phyloP scores from a whole-genome alignment of 805 yeast species.

The Zygoascus bituminiphila region DNA sequence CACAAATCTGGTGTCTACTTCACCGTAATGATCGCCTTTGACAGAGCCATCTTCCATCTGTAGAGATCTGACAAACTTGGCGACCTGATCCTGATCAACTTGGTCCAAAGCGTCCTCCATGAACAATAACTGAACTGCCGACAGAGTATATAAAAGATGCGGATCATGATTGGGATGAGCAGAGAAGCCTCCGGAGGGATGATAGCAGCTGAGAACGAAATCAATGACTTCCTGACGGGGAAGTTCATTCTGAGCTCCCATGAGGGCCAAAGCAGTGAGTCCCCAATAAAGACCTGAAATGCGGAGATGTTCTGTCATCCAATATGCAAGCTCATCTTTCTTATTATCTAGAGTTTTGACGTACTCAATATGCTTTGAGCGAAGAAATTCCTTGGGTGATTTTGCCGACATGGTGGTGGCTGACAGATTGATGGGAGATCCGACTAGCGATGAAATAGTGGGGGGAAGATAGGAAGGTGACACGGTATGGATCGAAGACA shows the following conservation, averaged over 20 bases:
- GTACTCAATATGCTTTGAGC: constrained; percentile 52
- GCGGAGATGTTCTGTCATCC: constrained; percentile 85
- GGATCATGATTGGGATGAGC: constrained; percentile 87
- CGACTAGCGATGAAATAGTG: too few species aligned
- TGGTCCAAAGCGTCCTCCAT: constrained; percentile 52
- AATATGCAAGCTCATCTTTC: constrained; percentile 61
- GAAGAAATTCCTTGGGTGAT: constrained; percentile 18
- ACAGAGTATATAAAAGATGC: constrained; percentile 74
- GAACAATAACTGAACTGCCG: constrained; percentile 73
- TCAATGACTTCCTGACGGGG: constrained; percentile 51
- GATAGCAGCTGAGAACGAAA: constrained; percentile 59
- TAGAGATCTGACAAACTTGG: constrained; percentile 35
- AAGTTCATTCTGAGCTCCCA: constrained; percentile 50
- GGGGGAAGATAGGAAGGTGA: too few species aligned
- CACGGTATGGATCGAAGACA: too few species aligned
- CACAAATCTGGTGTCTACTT: constrained; percentile 84
- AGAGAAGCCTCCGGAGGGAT: constrained; percentile 59
- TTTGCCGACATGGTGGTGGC: not conserved
- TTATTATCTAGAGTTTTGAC: constrained; percentile 46
- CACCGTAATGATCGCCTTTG: constrained; percentile 87
- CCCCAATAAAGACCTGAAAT: constrained; percentile 86
- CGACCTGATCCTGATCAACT: constrained; percentile 29
- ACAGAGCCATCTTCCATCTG: constrained; percentile 64
- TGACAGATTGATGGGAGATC: not conserved
- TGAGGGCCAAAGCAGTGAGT: constrained; percentile 57